Evolutionary conservation across 208 protist species (phyloP).

Genomic region (Entamoeba nuttalli): DNA sequence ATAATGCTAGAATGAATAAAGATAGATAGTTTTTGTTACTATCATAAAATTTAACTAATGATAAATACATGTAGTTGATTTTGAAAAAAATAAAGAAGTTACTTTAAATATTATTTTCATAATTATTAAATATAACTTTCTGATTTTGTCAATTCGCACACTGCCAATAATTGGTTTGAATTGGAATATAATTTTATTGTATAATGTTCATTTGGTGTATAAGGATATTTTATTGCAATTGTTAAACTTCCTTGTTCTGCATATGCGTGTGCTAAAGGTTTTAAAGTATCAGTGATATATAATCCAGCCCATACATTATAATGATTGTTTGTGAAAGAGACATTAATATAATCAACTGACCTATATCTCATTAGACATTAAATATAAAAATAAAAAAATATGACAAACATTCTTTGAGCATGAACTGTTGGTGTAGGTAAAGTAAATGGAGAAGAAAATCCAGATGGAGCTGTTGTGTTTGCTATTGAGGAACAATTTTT

Average conservation of each 20-base stretch:
- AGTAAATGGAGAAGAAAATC: background rate
- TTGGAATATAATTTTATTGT: background rate
- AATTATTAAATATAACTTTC: no score
- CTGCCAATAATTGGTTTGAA: background rate
- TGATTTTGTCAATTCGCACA: background rate
- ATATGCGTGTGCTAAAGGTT: background rate
- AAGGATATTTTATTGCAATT: background rate
- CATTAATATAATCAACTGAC: background rate
- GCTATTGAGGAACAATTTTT: background rate
- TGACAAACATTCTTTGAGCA: background rate
- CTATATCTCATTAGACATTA: background rate
- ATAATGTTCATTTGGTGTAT: background rate
- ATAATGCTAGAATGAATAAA: no score
- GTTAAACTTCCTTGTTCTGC: background rate
- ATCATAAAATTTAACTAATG: no score
- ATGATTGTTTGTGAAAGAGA: background rate
- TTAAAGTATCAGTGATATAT: background rate
- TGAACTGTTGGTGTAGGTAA: background rate
- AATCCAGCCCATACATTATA: background rate
- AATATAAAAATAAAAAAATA: background rate
- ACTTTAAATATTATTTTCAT: no score
- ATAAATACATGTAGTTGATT: no score
- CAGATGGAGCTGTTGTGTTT: background rate
- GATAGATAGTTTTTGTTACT: no score
- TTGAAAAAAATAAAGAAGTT: no score